These are phyloP conservation scores for Tolypocladium guangdongense DNA, from an alignment of 2,329 filamentous ascomycete species.

Conservation along the genomic window DNA sequence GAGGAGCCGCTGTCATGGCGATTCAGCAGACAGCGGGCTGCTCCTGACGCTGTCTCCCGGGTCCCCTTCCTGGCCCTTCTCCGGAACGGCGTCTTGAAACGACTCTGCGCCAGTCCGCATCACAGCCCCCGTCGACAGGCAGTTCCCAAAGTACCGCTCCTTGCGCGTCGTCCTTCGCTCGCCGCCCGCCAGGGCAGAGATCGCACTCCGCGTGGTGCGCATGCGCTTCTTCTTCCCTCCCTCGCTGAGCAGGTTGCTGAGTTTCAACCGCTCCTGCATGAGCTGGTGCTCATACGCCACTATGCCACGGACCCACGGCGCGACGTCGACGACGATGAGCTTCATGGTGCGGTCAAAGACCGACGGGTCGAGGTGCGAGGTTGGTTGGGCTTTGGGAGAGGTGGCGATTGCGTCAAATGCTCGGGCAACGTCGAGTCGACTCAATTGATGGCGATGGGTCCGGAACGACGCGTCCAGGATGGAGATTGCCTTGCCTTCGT, in stretches of 20 bases:
- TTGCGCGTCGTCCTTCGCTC: slow-evolving; percentile 53
- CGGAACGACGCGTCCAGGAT: slow-evolving; percentile 28
- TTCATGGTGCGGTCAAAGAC: slow-evolving; percentile 63
- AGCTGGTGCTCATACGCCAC: slow-evolving; percentile 63
- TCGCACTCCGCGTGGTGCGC: slow-evolving; percentile 62
- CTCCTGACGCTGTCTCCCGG: slow-evolving; percentile 2
- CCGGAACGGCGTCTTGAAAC: slow-evolving; percentile 12
- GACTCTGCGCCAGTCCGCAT: slow-evolving; percentile 48
- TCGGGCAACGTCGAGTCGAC: slow-evolving; percentile 40
- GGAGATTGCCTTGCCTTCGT: slow-evolving; percentile 21
- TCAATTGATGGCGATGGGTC: slow-evolving; percentile 18
- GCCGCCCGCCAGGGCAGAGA: slow-evolving; percentile 68
- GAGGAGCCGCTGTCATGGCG: background rate
- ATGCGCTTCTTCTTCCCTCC: slow-evolving; percentile 41
- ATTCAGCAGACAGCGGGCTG: slow-evolving; percentile 3
- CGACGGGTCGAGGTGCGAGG: slow-evolving; percentile 48
- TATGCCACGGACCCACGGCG: slow-evolving; percentile 83
- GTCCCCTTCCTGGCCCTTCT: slow-evolving; percentile 8
- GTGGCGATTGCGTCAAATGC: slow-evolving; percentile 52
- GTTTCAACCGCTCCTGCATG: slow-evolving; percentile 52
- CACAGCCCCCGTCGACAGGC: slow-evolving; percentile 49
- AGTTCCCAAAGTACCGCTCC: slow-evolving; percentile 60
- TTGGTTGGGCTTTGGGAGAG: slow-evolving; percentile 29
- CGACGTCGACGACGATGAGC: slow-evolving; percentile 64
- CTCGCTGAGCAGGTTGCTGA: slow-evolving; percentile 52